Evolutionary conservation across 2,329 filamentous ascomycete species (phyloP).

Genomic region (Arthrocladium fulminans): DNA sequence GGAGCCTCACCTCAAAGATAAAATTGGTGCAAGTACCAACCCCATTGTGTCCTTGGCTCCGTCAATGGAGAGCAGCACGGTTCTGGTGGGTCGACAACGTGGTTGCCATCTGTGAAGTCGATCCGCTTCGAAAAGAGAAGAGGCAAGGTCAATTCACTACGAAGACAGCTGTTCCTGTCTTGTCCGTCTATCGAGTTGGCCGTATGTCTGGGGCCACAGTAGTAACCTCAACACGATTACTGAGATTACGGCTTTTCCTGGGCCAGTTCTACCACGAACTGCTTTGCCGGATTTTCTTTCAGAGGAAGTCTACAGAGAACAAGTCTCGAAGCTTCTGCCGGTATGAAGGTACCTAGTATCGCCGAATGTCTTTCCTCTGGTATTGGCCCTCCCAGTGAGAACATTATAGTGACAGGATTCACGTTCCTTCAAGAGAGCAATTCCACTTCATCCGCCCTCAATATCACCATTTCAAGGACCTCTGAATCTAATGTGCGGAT

Average conservation of each 20-base stretch:
- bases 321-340: not conserved
- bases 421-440: slow-evolving; percentile 4
- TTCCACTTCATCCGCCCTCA: slow-evolving; percentile 9
- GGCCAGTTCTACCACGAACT: not conserved
- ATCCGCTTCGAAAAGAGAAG: no score
- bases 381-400: slow-evolving; percentile 7
- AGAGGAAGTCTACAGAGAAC: not conserved
- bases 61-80: no score
- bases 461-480: slow-evolving; percentile 1
- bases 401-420: slow-evolving; percentile 5
- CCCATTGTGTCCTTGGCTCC: no score
- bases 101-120: no score
- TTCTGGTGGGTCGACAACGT: no score
- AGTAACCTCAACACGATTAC: slow-evolving; percentile 12
- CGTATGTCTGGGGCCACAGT: slow-evolving; percentile 15
- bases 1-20: no score
- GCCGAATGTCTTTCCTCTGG: slow-evolving; percentile 7
- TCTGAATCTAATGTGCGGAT: slow-evolving; percentile 6
- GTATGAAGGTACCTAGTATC: not conserved
- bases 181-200: slow-evolving; percentile 19
- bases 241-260: not conserved
- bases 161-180: slow-evolving; percentile 13
- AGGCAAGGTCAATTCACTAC: slow-evolving; percentile 17
- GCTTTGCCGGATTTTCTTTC: not conserved
- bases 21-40: no score